Evolutionary conservation across 2,329 filamentous ascomycete genomes (phyloP).

Genomic region (Colletotrichum viniferum): DNA sequence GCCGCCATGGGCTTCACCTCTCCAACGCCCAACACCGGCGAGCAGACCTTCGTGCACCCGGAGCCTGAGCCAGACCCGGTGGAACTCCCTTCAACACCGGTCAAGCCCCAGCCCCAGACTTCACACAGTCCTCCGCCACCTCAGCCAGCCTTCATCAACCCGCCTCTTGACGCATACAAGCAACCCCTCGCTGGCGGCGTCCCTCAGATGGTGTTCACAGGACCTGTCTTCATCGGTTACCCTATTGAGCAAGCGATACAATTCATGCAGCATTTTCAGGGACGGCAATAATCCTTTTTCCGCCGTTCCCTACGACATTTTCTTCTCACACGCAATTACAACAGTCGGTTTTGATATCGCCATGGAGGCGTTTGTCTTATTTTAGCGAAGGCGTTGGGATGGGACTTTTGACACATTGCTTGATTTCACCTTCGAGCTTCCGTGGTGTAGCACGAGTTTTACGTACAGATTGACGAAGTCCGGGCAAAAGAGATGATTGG

Average conservation of each 20-base stretch:
- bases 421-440: neutral
- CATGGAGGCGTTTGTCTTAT: neutral
- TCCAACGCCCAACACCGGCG: constrained; percentile 10
- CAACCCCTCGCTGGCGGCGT: constrained; percentile 26
- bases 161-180: constrained; percentile 36
- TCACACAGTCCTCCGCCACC: constrained; percentile 24
- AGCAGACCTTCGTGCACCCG: constrained; percentile 8
- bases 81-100: constrained; percentile 24
- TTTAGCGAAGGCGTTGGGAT: constrained; percentile 16
- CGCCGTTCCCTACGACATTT: neutral
- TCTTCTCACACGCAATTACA: neutral
- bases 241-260: constrained; percentile 80
- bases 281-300: constrained; percentile 19
- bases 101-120: constrained; percentile 27
- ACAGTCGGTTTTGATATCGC: neutral
- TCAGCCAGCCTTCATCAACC: constrained; percentile 59
- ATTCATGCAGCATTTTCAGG: constrained; percentile 68
- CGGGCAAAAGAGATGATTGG: neutral
- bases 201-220: constrained; percentile 85
- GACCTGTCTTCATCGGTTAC: constrained; percentile 93
- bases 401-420: neutral
- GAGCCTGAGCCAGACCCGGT: neutral
- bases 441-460: neutral
- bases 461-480: neutral
- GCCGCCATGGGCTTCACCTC: constrained; percentile 33